Evolutionary conservation across 108 stramenopile genomes (phyloP), one percentile per base, ranked within the genome.

Genomic region (Chaetoceros muelleri): DNA sequence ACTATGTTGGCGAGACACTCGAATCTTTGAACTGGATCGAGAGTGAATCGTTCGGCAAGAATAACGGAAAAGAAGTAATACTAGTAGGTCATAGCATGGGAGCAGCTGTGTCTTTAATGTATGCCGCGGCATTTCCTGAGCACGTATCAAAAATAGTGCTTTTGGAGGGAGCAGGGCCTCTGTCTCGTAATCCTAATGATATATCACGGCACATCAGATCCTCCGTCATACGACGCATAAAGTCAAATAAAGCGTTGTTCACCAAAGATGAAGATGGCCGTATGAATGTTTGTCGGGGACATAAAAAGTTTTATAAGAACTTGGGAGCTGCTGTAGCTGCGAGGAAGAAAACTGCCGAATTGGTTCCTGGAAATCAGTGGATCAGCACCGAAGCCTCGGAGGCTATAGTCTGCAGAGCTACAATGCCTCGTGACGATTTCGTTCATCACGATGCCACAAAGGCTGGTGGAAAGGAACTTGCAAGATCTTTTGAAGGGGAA

Each of bases 301-400:
- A 22, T 21, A 31, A 44, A 25, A 65, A 59, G 49, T 29, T 58
- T 20, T 70, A 70, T 57, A 27, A 30, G 0, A 66, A 55, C 57
- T 46, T 81, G 18, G 79, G 75, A 45, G 49, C 23, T 10, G 84
- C 88, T 2, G 64, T 80, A 19, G 58, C 67, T 30, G 65, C 71
- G 19, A 67, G 85, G 21, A 57, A 75, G 55, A 44, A 55, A n/a
- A 81, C 89, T 0, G 81, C 83, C 2, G 63, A 61, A 54, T 40
- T 69, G 19, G 75, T 81, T 73, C 89, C 89, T 0, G 85, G 89
- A 8, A 80, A 86, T 58, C 89, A 86, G 56, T 84, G 67, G 46
- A 62, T 90, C 26, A 78, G 75, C 47, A 56, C 58, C 29, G 79
- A 78, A 53, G 76, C 89, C 31, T 85, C 89, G 7, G 57, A 26